Base-by-base conservation (phyloP, 768 basidiomycete species). In the Coprinopsis strossmayeri region DNA sequence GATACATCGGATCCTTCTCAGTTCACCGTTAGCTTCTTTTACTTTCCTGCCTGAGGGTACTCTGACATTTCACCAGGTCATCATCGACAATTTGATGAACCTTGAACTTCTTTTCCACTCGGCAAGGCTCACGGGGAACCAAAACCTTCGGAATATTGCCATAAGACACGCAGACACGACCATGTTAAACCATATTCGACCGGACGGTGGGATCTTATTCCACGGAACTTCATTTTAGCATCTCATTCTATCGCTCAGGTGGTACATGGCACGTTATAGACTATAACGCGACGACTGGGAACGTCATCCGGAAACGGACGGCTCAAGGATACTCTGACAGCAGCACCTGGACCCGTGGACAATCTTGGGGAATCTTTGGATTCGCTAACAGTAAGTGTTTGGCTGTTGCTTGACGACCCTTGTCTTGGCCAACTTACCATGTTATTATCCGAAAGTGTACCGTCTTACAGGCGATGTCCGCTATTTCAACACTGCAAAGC, bases 21-120 rank as follows among this genome's bases (percentile, higher is more conserved):
- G 53, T 85, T 85, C 59, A 69, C 71, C 59, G 81, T 78, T 40
- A 23, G 68, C 17, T 27, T 41, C 11, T 35, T 24, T 35, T 20
- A 25, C 24, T 15, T 35, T 38, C 23, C 43, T 34, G 26, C 34
- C 10, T 10, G 3, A 20, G 40, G 2, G 20, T 3, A 3, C 21
- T 25, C 30, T 44, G 18, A 50, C 1, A 11, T 20, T 25, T 21
- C 3, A 23, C 34, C 18, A 67, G 78, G 83, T 86, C 43, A 84
- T 87, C 60, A 84, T 86, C 39, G 84, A 87, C 65, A 85, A 84
- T 59, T 84, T 87, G 83, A 84, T 87, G 81, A 87, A 82, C 55
- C 73, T 87, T 17, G 82, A 86, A 61, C 68, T 83, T 13, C 62
- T 85, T n/a, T 80, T 80, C 58, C 70, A 70, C 3, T 77, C 78